Conservation (phyloP, 2,329 filamentous ascomycete species). For the Myriosclerotinia scirpicola region DNA sequence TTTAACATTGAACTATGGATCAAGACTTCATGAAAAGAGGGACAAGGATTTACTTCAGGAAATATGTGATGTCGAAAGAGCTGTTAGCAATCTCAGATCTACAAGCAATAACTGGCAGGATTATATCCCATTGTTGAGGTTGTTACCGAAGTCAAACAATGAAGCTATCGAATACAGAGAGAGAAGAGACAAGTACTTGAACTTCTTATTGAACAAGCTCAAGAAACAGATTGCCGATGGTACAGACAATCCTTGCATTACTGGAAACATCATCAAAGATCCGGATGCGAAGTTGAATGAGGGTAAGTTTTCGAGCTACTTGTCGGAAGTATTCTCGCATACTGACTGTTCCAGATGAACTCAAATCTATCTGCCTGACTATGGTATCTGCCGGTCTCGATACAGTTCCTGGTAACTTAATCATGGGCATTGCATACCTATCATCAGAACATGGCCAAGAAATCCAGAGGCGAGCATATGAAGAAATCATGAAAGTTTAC, state of each 20-base stretch:
- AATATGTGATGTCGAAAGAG: conserved; percentile 73
- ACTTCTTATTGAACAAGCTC: conserved; percentile 57
- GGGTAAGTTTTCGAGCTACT: conserved; percentile 45
- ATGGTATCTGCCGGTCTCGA: conserved; percentile 82
- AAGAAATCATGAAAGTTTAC: conserved; percentile 70
- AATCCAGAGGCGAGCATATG: conserved; percentile 68
- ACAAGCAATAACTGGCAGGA: conserved; percentile 85
- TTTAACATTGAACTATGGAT: conserved; percentile 76
- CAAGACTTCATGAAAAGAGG: conserved; percentile 66
- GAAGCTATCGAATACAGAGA: conserved; percentile 64
- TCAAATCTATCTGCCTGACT: conserved; percentile 78
- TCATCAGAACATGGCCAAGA: conserved; percentile 65
- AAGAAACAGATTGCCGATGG: conserved; percentile 61
- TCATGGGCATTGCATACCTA: conserved; percentile 77
- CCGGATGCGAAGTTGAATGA: conserved; percentile 68
- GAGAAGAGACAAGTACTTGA: conserved; percentile 67
- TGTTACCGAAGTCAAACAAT: conserved; percentile 61
- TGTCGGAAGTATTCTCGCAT: conserved; percentile 37
- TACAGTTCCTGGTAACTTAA: conserved; percentile 75
- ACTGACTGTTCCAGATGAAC: conserved; percentile 58
- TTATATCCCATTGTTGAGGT: conserved; percentile 72
- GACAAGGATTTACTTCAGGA: conserved; percentile 68
- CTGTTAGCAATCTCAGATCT: conserved; percentile 72
- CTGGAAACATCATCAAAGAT: conserved; percentile 60
- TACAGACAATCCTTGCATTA: conserved; percentile 67